Percentiles rank a stretch among this genome's conserved stretches.
Evolutionary conservation across 495 filamentous ascomycete genomes (phyloP).

Genomic region (Lepidopterella palustris): DNA sequence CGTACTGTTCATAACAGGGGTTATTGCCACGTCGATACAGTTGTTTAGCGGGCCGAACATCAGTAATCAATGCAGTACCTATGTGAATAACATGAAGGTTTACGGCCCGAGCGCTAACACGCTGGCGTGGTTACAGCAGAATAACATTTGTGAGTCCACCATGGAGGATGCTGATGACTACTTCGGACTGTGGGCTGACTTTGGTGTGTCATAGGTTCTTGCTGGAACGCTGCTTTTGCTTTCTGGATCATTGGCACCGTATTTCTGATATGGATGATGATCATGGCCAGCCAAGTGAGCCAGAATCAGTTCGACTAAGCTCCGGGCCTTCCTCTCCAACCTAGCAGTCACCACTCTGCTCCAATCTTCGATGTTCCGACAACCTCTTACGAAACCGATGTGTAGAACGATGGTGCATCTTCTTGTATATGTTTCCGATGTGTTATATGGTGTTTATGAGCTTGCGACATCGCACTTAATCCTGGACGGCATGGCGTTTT

Average conservation of each 20-base stretch:
- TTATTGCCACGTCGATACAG: conserved; percentile 85
- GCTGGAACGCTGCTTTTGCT: conserved; percentile 58
- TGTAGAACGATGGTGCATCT: background rate
- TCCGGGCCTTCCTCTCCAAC: no score
- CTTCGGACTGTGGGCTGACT: background rate
- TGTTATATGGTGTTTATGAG: background rate
- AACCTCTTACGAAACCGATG: background rate
- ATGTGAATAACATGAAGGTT: conserved; percentile 52
- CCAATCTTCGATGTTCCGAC: no score
- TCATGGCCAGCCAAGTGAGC: conserved; percentile 87
- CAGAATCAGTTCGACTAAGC: conserved; percentile 49
- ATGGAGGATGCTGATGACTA: conserved; percentile 1
- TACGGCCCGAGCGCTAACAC: conserved; percentile 62
- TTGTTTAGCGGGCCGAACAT: conserved; percentile 76
- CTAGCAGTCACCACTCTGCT: no score
- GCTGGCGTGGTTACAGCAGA: conserved; percentile 81
- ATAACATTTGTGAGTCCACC: conserved; percentile 66
- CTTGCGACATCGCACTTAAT: background rate
- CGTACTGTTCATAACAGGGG: conserved; percentile 81
- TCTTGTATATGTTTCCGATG: background rate
- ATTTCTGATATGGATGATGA: conserved; percentile 90
- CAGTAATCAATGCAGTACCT: conserved; percentile 70
- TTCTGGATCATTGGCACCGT: conserved; percentile 72
- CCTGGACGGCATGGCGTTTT: background rate
- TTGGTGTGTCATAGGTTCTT: conserved; percentile 35